Evolutionary conservation across 495 filamentous ascomycete genomes (phyloP), one percentile per base, ranked within the genome.

Genomic region (Aspergillus indologenus): DNA sequence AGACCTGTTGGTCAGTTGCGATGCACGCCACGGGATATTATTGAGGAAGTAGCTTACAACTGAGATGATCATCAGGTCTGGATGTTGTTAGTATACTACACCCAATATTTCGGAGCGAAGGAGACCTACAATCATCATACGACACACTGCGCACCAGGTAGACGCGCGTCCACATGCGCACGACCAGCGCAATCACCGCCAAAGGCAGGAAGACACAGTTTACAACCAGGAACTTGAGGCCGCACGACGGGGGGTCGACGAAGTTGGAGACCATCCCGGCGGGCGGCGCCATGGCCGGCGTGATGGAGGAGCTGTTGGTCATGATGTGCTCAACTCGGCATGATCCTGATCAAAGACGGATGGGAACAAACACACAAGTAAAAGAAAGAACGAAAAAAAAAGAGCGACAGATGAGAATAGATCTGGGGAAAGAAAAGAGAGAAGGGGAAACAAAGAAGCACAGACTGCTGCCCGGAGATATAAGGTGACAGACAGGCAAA

Each of bases 111-210:
- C 14, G 19, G 26, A 42, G 4, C 17, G 34, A 14, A 11, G 34
- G 34, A 40, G 12, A 69, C 73, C 55, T 52, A 75, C 76, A 73
- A 58, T 78, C 76, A 66, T 77, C 75, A 62, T 60, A 69, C 11
- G 67, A 64, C 53, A 76, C 72, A 47, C 63, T 67, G 18, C 68
- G 69, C 62, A 72, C 68, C 23, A 76, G 61, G 31, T 69, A 70
- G 5, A 70, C 15, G 9, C 70, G 63, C 8, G 75, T 75, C 67
- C 71, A 79, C 45, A 66, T 64, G 12, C 76, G 61, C 19, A 78
- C 56, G 11, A 51, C 54, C n/a, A 77, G 47, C 9, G 68, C 63
- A 45, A 68, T 43, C 0, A 69, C 59, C 17, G 70, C 68, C 9
- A 78, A 34, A 0, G 64, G 57, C 23, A 78, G 52, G 47, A 73